Evolutionary conservation across 306 rosid genomes (phyloP), one percentile per base, ranked within the genome.

Genomic region (Casuarina cunninghamiana): DNA sequence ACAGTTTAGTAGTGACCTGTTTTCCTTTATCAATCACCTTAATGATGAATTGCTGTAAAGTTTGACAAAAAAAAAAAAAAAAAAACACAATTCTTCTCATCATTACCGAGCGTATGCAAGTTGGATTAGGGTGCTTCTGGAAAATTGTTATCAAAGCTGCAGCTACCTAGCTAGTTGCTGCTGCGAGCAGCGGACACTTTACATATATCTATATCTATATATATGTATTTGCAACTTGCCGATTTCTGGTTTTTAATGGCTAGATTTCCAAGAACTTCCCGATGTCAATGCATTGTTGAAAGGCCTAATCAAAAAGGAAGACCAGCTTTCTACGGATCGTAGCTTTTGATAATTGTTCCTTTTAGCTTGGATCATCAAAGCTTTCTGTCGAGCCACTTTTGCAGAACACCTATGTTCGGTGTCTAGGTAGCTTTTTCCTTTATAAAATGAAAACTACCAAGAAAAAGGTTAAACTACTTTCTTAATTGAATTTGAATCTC

Each of bases 1-100:
- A 54, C 15, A 58, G 62, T 61, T 32, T 46, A 53, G 72, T 65
- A 45, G 42, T 4, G 45, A 12, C 3, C 19, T 48, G 65, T 49
- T 54, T 76, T 75, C 58, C 77, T 76, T 80, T 72, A 66, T 73
- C 68, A 67, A 82, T 80, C 86, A 76, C 68, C 61, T 71, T 82
- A 74, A 78, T 84, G 79, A 74, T 85, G 77, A 45, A 73, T 60
- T 66, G 51, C 57, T 45, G 10, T 39, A 37, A 13, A 75, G 57
- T 66, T 66, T 37, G 69, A 62, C 71, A 42, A 3, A 39, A 6
- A 38, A 42, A 42, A 66, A 16, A 26, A 26, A 26, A 66, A 6
- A 39, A 6, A 38, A 42, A n/a, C n/a, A 42, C 41, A 16, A 58
- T 58, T 72, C 17, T 77, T 74, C 69, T 80, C 82, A 84, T 81